Base-by-base conservation (phyloP, 768 basidiomycete species). In the Phaffia tasmanica region DNA sequence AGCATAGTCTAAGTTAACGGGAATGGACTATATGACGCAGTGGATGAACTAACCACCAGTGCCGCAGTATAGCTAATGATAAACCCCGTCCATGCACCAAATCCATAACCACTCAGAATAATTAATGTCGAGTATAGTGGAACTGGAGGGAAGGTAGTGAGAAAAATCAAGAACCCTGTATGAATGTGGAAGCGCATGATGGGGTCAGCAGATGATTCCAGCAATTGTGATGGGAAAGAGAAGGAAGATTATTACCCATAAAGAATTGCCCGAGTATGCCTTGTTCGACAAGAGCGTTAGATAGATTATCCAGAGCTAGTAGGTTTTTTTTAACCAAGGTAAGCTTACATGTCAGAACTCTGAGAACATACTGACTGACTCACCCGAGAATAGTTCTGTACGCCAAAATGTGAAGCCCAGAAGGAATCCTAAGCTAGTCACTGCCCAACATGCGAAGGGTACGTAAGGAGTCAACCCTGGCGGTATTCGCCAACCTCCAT, bases 51-150 rank as follows among this genome's bases (percentile, higher is more conserved):
- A 47, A 70, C 72, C 1, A 82, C 78, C 53, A 95, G 83, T 8
- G 92, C 89, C 14, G 91, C 87, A 66, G 83, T 79, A 76, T 94
- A 95, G 46, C 88, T 91, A 74, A 95, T 83, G 71, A 87, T 77
- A 67, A 89, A 89, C 71, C 91, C 92, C 56, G 81, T 56, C 84
- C 84, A 86, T 25, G 87, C 81, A 61, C 89, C 89, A 73, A 85
- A 92, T 14, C 89, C 90, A 76, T 94, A 94, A 27, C 91, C 91
- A 53, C 89, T 88, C 71, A 95, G 80, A 70, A 89, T 84, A 74
- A 94, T 92, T 77, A 95, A 81, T 0, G 92, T 94, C 71, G 89
- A 92, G 78, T 94, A 95, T 64, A 95, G 80, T 47, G 92, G 92
- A 57, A 95, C 73, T 47, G 92, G 92, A 51, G 92, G 66, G 30